A percentile compares a stretch with the other conserved stretches of the same genome.
Conservation (phyloP, 108 stramenopile genomes). For the Pseudonitzschia multiseries region DNA sequence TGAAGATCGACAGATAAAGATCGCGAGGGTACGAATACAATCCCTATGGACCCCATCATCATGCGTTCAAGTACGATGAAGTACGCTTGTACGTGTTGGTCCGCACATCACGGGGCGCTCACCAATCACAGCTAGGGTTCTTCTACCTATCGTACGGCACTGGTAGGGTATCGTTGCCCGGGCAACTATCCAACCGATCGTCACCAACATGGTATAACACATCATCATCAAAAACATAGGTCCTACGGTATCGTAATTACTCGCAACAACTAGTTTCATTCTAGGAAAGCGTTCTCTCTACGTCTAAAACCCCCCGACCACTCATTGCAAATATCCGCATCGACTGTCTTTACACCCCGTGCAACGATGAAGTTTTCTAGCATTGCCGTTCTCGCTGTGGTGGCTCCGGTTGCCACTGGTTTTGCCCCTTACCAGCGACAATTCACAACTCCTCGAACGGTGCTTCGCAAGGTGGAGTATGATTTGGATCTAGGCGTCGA, state of each 20-base stretch:
- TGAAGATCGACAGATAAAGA: conserved; percentile 6
- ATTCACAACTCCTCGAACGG: conserved; percentile 17
- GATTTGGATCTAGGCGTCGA: conserved; percentile 12
- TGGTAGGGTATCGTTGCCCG: background rate
- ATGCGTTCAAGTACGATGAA: background rate
- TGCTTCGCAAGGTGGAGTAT: conserved; percentile 1
- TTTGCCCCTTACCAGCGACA: conserved; percentile 45
- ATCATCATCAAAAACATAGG: background rate
- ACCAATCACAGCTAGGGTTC: background rate
- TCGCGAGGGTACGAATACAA: background rate
- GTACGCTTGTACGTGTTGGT: background rate
- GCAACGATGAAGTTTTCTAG: conserved; percentile 74
- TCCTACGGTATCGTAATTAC: background rate
- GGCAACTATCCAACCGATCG: background rate
- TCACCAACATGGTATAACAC: background rate
- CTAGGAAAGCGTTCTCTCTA: background rate
- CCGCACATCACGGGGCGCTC: background rate
- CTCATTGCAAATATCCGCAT: background rate
- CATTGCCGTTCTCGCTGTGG: conserved; percentile 55
- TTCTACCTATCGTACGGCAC: background rate
- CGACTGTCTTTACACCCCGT: background rate
- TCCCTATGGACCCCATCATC: background rate
- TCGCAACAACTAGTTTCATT: background rate
- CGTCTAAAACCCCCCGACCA: background rate
- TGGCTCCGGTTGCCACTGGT: conserved; percentile 51